These are phyloP conservation scores for Pseudomonodictys pantanalensis DNA, from an alignment of 495 filamentous ascomycete species.

Conservation along the genomic window DNA sequence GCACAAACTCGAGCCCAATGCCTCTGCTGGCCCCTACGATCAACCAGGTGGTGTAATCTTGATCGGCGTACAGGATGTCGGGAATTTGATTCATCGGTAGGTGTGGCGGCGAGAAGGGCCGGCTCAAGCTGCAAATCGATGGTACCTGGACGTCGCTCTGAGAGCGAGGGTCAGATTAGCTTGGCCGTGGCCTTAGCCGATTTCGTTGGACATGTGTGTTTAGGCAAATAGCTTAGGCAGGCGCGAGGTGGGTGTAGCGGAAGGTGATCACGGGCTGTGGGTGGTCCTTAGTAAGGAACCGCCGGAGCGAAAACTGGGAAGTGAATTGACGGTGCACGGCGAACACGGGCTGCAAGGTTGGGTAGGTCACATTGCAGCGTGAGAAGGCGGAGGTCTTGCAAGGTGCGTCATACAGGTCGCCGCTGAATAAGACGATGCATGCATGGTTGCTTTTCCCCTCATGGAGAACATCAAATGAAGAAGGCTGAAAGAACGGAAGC, in stretches of 20 bases:
- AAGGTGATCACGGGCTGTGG: neutral
- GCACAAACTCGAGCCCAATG: conserved; percentile 56
- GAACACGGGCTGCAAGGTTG: no score
- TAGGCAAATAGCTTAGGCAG: no score
- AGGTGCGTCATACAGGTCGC: neutral
- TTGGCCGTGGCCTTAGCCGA: conserved; percentile 9
- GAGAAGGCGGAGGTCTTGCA: neutral
- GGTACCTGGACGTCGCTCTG: neutral
- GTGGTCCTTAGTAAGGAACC: no score
- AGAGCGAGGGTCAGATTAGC: neutral
- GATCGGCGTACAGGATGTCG: conserved; percentile 32
- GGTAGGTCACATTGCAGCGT: conserved; percentile 7
- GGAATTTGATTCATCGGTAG: conserved; percentile 36
- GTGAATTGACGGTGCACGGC: no score
- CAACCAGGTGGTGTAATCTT: conserved; percentile 48
- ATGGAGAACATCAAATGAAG: no score
- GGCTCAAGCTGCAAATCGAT: neutral
- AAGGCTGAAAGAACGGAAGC: no score
- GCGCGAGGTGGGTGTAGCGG: neutral
- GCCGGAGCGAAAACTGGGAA: no score
- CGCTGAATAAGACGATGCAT: neutral
- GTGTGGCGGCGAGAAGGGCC: conserved; percentile 4
- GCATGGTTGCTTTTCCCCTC: neutral
- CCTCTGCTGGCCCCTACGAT: conserved; percentile 57
- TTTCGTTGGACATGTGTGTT: no score